Conservation (phyloP, 768 basidiomycete genomes). For the Leccinum ochraceum region DNA sequence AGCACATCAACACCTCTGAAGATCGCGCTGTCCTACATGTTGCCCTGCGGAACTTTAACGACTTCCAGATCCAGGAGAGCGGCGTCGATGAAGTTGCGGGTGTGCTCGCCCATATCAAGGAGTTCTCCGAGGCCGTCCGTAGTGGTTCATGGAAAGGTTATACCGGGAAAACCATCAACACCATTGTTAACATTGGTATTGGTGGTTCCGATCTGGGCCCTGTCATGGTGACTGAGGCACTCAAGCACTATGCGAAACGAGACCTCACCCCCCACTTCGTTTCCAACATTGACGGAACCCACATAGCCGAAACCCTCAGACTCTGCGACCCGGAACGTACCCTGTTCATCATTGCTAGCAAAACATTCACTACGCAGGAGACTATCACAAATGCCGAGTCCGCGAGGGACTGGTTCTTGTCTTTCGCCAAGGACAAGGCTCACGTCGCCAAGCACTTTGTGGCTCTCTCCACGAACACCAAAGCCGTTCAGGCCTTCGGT, state of each 20-base stretch:
- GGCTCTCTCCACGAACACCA: slow-evolving; percentile 94
- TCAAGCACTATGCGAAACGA: slow-evolving; percentile 90
- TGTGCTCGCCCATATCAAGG: slow-evolving; percentile 89
- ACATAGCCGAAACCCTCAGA: slow-evolving; percentile 85
- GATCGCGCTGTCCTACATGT: slow-evolving; percentile 96
- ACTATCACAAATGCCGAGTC: slow-evolving; percentile 98
- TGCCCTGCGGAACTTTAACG: slow-evolving; percentile 79
- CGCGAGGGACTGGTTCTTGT: slow-evolving; percentile 93
- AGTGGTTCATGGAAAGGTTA: slow-evolving; percentile 95
- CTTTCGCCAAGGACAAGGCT: slow-evolving; percentile 75
- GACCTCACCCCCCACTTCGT: slow-evolving; percentile 89
- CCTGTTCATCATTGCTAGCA: slow-evolving; percentile 96
- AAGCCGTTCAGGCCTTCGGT: slow-evolving; percentile 91
- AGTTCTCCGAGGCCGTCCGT: slow-evolving; percentile 83
- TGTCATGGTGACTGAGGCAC: slow-evolving; percentile 98
- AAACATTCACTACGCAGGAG: slow-evolving; percentile 99
- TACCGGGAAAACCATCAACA: slow-evolving; percentile 91
- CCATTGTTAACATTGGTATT: slow-evolving; percentile 98
- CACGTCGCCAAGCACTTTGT: slow-evolving; percentile 99
- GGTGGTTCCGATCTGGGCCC: slow-evolving; percentile 98
- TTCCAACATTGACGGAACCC: slow-evolving; percentile 98
- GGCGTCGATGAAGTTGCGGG: slow-evolving; percentile 81
- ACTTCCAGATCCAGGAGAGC: slow-evolving; percentile 76
- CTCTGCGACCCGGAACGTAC: slow-evolving; percentile 88
- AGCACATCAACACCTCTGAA: slow-evolving; percentile 98